Evolutionary conservation across 176 grass and related monocot species (phyloP).

Genomic region (Eleusine indica): DNA sequence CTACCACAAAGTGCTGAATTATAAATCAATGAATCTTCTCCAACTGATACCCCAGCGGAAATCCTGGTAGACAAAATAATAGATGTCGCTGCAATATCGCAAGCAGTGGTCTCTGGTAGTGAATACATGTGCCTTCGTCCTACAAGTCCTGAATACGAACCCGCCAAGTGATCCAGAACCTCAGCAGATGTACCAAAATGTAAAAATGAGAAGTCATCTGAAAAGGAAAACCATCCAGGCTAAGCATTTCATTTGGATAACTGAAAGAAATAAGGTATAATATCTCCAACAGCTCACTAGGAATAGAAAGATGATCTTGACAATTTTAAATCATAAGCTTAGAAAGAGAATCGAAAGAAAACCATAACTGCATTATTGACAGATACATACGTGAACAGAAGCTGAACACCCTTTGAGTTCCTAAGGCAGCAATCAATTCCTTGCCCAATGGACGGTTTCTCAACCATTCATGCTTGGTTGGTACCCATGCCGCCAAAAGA

Average conservation of each 20-base stretch:
- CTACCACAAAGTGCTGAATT: slow-evolving; percentile 79
- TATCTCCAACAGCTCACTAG: background rate
- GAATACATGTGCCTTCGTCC: slow-evolving; percentile 75
- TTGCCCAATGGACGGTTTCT: slow-evolving; percentile 64
- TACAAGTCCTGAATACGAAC: slow-evolving; percentile 73
- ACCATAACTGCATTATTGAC: background rate
- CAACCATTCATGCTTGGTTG: slow-evolving; percentile 81
- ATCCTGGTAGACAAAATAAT: slow-evolving; percentile 85
- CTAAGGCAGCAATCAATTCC: slow-evolving; percentile 70
- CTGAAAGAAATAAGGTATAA: slow-evolving; percentile 24
- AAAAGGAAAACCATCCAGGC: slow-evolving; percentile 37
- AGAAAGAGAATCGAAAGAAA: slow-evolving; percentile 21
- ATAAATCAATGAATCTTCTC: slow-evolving; percentile 90
- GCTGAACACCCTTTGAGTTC: slow-evolving; percentile 83
- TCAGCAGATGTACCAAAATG: slow-evolving; percentile 96
- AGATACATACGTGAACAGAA: slow-evolving; percentile 82
- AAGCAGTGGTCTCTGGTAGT: slow-evolving; percentile 75
- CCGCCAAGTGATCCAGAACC: slow-evolving; percentile 88
- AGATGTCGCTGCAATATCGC: slow-evolving; percentile 85
- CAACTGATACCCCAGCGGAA: slow-evolving; percentile 70
- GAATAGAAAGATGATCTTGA: background rate
- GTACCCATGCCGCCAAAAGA: slow-evolving; percentile 88
- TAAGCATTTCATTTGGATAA: slow-evolving; percentile 32
- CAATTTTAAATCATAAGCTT: background rate
- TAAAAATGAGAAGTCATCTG: slow-evolving; percentile 86